Percentiles rank a stretch among this genome's conserved stretches.
These are phyloP conservation scores for Jamesozyma hellenica DNA, from an alignment of 805 yeast genomes.

Conservation along the genomic window DNA sequence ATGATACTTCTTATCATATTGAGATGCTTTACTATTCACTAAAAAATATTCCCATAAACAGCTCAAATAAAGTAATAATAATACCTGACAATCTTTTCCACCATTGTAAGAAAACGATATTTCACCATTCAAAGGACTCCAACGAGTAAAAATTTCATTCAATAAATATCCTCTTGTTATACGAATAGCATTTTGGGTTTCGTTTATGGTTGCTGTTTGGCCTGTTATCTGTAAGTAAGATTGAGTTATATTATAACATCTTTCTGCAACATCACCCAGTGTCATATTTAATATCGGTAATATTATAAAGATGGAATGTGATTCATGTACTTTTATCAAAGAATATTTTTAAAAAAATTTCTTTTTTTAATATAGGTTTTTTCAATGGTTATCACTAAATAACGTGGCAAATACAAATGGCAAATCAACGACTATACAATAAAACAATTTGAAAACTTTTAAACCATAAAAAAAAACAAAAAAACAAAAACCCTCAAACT, in stretches of 20 bases:
- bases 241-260: conserved; percentile 20
- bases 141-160: conserved; percentile 20
- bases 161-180: conserved; percentile 17
- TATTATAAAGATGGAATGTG: no score
- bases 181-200: conserved; percentile 24
- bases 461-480: no score
- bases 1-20: conserved; percentile 16
- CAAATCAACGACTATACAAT: no score
- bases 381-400: no score
- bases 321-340: no score
- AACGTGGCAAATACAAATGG: no score
- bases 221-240: conserved; percentile 16
- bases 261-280: conserved; percentile 13
- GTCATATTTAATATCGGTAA: neutral
- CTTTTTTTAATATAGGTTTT: no score
- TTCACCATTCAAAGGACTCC: conserved; percentile 33
- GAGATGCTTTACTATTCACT: conserved; percentile 14
- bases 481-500: no score
- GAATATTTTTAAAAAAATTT: no score
- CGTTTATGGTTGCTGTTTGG: conserved; percentile 10
- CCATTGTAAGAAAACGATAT: conserved; percentile 86
- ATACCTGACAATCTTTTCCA: conserved; percentile 91
- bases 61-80: conserved; percentile 66
- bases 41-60: conserved; percentile 31
- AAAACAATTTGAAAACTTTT: no score